These are phyloP conservation scores for Seiridium unicorne DNA, from an alignment of 2,329 filamentous ascomycete species.

Conservation along the genomic window DNA sequence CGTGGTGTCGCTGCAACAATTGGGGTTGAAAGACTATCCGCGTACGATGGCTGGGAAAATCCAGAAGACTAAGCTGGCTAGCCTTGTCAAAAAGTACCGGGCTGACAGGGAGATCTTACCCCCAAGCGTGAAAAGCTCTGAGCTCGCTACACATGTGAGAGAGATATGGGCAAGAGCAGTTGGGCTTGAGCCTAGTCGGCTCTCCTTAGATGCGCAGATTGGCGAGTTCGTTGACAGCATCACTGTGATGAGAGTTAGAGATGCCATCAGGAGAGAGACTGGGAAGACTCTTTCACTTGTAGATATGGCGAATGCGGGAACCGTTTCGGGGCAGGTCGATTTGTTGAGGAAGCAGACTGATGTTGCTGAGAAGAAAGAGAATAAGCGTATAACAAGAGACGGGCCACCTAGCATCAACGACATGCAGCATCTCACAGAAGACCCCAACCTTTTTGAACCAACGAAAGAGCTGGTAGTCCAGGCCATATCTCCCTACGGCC, in stretches of 20 bases:
- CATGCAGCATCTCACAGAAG: conserved; percentile 10
- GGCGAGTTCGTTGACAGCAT: conserved; percentile 8
- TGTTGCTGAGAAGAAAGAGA: neutral
- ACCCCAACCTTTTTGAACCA: neutral
- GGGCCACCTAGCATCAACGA: conserved; percentile 11
- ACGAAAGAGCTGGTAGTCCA: conserved; percentile 2
- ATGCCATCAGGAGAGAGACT: neutral
- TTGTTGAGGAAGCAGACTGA: conserved; percentile 5
- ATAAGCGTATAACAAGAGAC: neutral
- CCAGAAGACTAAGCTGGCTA: conserved; percentile 4
- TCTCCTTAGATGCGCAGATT: conserved; percentile 3
- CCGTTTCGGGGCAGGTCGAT: conserved; percentile 13
- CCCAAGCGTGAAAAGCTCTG: neutral
- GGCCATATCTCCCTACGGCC: neutral
- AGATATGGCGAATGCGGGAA: conserved; percentile 6
- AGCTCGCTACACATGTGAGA: neutral
- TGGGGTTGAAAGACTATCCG: conserved; percentile 4
- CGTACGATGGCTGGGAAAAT: conserved; percentile 9
- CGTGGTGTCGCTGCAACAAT: conserved; percentile 4
- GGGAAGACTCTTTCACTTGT: conserved; percentile 1
- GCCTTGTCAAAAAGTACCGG: conserved; percentile 4
- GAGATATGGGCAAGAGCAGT: conserved; percentile 7
- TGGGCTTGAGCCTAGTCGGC: conserved; percentile 1
- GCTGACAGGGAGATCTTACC: neutral
- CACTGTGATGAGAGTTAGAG: conserved; percentile 3